These are phyloP conservation scores for Eutypella sp. DNA, from an alignment of 2,329 filamentous ascomycete species.

Conservation along the genomic window DNA sequence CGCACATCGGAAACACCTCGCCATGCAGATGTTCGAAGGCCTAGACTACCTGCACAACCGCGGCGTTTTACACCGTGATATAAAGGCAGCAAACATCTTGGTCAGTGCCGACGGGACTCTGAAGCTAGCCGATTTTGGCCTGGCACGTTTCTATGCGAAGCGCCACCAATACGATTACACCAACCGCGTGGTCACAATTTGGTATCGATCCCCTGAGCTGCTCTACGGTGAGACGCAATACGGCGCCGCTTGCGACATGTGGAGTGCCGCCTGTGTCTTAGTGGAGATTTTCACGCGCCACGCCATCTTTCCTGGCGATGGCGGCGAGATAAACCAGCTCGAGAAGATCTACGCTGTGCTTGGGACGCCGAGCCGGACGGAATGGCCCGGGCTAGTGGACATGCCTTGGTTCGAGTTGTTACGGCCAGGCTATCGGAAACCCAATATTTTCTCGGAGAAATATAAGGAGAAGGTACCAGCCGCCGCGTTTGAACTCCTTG, in stretches of 20 bases:
- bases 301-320: constrained; percentile 92
- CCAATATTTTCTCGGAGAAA: constrained; percentile 74
- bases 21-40: constrained; percentile 87
- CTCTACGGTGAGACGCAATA: constrained; percentile 87
- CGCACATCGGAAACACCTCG: constrained; percentile 87
- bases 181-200: constrained; percentile 97
- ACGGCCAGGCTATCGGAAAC: constrained; percentile 67
- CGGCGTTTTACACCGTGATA: constrained; percentile 94
- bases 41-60: constrained; percentile 88
- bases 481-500: constrained; percentile 76
- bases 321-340: constrained; percentile 90
- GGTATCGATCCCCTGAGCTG: constrained; percentile 92
- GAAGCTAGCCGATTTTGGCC: constrained; percentile 92
- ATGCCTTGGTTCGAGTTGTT: constrained; percentile 97
- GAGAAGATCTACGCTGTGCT: constrained; percentile 95
- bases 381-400: constrained; percentile 87
- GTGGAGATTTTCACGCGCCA: constrained; percentile 93
- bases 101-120: constrained; percentile 84
- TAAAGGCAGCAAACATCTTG: constrained; percentile 96
- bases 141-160: constrained; percentile 95
- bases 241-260: constrained; percentile 85
- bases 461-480: constrained; percentile 74
- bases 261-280: constrained; percentile 95
- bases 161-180: constrained; percentile 88
- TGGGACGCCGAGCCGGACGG: constrained; percentile 75